Percentiles rank a stretch among this genome's conserved stretches.
Conservation (phyloP, 495 filamentous ascomycete species). For the Parathielavia hyrcaniae region DNA sequence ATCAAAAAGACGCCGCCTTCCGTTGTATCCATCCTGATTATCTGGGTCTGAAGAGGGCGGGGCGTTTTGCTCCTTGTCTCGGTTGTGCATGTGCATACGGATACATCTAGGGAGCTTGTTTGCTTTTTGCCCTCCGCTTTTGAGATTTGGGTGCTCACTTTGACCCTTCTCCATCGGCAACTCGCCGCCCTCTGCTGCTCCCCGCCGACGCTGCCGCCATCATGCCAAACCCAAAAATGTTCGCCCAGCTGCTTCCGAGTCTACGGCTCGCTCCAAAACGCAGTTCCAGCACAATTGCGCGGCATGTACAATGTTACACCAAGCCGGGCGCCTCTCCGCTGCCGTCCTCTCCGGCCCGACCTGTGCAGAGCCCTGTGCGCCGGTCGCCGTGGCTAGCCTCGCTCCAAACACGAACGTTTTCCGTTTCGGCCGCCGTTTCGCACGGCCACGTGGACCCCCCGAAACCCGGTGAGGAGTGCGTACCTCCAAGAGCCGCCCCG, state of each 20-base stretch:
- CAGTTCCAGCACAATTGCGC: slow-evolving; percentile 18
- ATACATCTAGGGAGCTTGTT: not conserved
- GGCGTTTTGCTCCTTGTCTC: slow-evolving; percentile 8
- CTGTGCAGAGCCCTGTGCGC: not conserved
- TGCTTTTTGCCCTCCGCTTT: slow-evolving; percentile 10
- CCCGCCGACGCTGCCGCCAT: slow-evolving; percentile 4
- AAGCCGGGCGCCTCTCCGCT: slow-evolving; percentile 13
- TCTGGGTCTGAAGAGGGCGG: not conserved
- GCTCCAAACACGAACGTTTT: slow-evolving; percentile 40
- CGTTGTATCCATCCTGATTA: not conserved
- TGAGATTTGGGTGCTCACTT: not conserved
- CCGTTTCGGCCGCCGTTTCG: slow-evolving; percentile 49
- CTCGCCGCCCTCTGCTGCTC: not conserved
- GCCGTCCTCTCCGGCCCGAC: slow-evolving; percentile 7
- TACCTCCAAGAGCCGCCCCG: slow-evolving; percentile 22
- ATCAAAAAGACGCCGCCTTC: too few relatives aligned
- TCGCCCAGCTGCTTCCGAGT: slow-evolving; percentile 20
- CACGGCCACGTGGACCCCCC: slow-evolving; percentile 81
- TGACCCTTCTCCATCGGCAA: not conserved
- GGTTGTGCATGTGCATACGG: not conserved
- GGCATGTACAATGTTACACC: slow-evolving; percentile 24
- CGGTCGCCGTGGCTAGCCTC: not conserved
- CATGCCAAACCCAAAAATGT: slow-evolving; percentile 25
- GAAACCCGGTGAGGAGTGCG: slow-evolving; percentile 88
- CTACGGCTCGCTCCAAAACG: slow-evolving; percentile 19